These are phyloP conservation scores for Camelina hispida DNA, from an alignment of 345 rosid genomes.

Conservation along the genomic window DNA sequence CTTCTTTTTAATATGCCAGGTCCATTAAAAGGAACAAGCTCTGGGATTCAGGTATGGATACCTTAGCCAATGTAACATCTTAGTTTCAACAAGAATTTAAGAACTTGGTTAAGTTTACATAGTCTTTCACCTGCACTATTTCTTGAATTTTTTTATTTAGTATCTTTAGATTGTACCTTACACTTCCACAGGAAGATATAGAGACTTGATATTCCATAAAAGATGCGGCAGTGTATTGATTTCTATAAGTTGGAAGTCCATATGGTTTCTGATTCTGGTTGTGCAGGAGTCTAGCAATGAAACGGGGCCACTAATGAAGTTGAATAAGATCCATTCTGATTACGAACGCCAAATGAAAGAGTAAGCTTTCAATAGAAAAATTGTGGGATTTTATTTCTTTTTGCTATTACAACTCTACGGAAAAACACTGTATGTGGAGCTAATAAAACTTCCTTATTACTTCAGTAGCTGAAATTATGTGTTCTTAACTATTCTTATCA, in stretches of 20 bases:
- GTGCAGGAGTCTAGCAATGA: conserved; percentile 41
- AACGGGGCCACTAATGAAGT: conserved; percentile 18
- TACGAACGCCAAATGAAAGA: conserved; percentile 81
- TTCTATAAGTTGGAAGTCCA: neutral
- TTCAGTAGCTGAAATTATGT: conserved; percentile 4
- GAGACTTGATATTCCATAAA: neutral
- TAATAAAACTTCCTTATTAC: neutral
- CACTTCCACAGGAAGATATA: neutral
- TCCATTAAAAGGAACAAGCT: conserved; percentile 46
- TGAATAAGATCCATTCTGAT: conserved; percentile 59
- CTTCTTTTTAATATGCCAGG: conserved; percentile 46
- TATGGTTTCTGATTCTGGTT: conserved; percentile 27
- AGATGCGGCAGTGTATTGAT: conserved; percentile 7
- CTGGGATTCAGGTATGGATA: conserved; percentile 53
- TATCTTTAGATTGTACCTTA: neutral
- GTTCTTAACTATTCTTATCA: conserved; percentile 36
- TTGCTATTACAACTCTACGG: neutral
- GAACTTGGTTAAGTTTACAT: conserved; percentile 13
- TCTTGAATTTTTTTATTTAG: neutral
- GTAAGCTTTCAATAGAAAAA: conserved; percentile 51
- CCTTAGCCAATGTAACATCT: neutral
- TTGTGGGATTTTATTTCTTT: conserved; percentile 6
- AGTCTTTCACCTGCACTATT: neutral
- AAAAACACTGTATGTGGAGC: conserved; percentile 1
- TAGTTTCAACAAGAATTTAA: neutral